phyloP scores from a whole-genome alignment of 495 filamentous ascomycete genomes.

The Penicillium steckii region DNA sequence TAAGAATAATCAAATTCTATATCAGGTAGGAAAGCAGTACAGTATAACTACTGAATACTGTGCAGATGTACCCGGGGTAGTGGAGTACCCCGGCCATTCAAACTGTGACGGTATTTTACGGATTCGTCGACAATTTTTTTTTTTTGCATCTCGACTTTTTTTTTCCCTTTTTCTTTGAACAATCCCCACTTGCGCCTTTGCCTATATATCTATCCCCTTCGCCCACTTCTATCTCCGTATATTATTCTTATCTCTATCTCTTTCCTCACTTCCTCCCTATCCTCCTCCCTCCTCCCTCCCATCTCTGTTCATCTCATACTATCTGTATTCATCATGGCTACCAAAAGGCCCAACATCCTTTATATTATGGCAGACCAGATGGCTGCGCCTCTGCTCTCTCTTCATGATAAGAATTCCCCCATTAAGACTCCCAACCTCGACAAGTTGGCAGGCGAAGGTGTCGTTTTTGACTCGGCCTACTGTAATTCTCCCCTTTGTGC shows the following conservation, averaged over 20 bases:
- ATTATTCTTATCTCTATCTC: not conserved
- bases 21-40: too few species aligned
- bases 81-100: too few species aligned
- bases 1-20: too few species aligned
- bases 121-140: not conserved
- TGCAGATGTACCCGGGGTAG: too few species aligned
- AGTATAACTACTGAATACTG: too few species aligned
- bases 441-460: slow-evolving; percentile 69
- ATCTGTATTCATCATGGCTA: slow-evolving; percentile 50
- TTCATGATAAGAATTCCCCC: slow-evolving; percentile 75
- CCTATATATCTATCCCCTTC: slow-evolving; percentile 4
- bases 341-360: slow-evolving; percentile 67
- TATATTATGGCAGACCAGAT: slow-evolving; percentile 95
- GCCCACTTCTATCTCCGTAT: not conserved
- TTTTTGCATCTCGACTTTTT: slow-evolving; percentile 1
- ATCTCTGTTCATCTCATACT: not conserved
- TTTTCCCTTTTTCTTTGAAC: not conserved
- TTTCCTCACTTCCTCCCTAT: slow-evolving; percentile 14
- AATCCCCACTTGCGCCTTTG: not conserved
- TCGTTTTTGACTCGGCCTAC: slow-evolving; percentile 86
- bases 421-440: slow-evolving; percentile 88
- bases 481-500: slow-evolving; percentile 88
- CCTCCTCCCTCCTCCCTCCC: not conserved
- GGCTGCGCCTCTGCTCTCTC: slow-evolving; percentile 77
- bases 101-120: too few species aligned